phyloP scores from a whole-genome alignment of 2,329 filamentous ascomycete genomes.

The Aspergillus ibericus region DNA sequence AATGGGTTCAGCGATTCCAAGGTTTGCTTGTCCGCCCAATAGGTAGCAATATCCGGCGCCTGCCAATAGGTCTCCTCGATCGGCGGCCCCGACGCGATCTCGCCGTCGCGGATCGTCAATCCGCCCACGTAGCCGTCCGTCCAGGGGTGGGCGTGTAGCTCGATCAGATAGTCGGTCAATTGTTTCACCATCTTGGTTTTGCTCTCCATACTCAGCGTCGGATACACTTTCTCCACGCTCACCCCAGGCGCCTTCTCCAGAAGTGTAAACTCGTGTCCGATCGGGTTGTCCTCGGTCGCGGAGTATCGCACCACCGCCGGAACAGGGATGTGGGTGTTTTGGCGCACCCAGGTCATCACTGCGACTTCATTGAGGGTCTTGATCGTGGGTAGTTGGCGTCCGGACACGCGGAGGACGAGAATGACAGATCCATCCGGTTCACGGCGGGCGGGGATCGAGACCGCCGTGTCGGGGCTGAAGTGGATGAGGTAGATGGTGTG shows the following conservation, averaged over 20 bases:
- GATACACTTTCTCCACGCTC: not conserved
- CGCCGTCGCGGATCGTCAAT: conserved; percentile 15
- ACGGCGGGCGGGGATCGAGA: not conserved
- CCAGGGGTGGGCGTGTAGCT: not conserved
- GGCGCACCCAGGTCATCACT: conserved; percentile 35
- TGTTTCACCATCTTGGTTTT: not conserved
- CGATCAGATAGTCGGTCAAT: not conserved
- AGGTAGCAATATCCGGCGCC: conserved; percentile 28
- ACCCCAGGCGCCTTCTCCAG: conserved; percentile 22
- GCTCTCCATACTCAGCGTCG: not conserved
- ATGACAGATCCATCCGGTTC: not conserved
- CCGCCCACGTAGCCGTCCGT: not conserved
- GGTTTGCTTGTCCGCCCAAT: conserved; percentile 18
- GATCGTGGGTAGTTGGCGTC: conserved; percentile 35
- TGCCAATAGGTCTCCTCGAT: conserved; percentile 43
- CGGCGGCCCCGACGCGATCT: conserved; percentile 23
- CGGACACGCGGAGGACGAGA: conserved; percentile 37
- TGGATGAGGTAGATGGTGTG: conserved; percentile 6
- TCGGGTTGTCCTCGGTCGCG: conserved; percentile 26
- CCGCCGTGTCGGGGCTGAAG: not conserved
- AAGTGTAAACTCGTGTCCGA: conserved; percentile 37
- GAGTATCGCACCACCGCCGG: conserved; percentile 33
- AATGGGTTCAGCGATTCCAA: not conserved
- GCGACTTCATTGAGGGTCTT: conserved; percentile 43
- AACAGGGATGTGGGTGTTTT: conserved; percentile 37